A percentile compares a stretch with the other conserved stretches of the same genome.
Conservation (phyloP, 2,329 filamentous ascomycete genomes). For the Pyrenophora graminea region DNA sequence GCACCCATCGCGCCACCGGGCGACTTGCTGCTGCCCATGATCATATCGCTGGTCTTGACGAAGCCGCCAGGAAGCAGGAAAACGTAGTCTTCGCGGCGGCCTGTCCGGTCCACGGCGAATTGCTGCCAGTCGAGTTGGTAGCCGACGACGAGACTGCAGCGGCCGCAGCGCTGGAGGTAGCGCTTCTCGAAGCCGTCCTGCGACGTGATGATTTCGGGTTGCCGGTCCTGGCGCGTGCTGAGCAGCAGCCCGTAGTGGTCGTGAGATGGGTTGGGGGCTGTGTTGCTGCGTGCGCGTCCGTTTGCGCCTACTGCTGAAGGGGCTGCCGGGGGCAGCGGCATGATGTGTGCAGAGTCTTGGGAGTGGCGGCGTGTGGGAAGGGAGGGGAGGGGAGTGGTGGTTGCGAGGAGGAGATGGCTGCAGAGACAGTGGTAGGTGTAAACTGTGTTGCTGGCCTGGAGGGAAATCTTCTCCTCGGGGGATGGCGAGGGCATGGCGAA, state of each 20-base stretch:
- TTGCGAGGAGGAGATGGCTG: constrained; percentile 66
- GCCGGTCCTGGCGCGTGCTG: constrained; percentile 53
- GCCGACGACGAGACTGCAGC: constrained; percentile 65
- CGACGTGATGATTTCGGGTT: constrained; percentile 57
- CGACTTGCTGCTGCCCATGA: constrained; percentile 39
- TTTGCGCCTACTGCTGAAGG: constrained; percentile 13
- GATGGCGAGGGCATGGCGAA: constrained; percentile 41
- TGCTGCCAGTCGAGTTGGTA: constrained; percentile 64
- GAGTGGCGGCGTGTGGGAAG: constrained; percentile 58
- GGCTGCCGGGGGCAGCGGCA: constrained; percentile 54
- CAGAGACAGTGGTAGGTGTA: constrained; percentile 69
- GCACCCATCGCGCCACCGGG: constrained; percentile 16
- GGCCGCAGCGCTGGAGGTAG: constrained; percentile 60
- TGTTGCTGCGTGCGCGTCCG: constrained; percentile 8
- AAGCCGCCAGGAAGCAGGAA: constrained; percentile 66
- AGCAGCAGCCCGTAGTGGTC: constrained; percentile 58
- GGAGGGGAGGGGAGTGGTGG: constrained; percentile 55
- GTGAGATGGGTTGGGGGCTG: constrained; percentile 14
- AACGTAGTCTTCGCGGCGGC: constrained; percentile 53
- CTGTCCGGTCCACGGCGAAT: constrained; percentile 43
- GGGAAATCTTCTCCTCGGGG: constrained; percentile 38
- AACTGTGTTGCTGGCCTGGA: constrained; percentile 45
- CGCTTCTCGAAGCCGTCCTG: constrained; percentile 72
- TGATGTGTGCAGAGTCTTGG: constrained; percentile 61
- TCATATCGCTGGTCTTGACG: constrained; percentile 62